Evolutionary conservation across 2,329 filamentous ascomycete species (phyloP).

Genomic region (Grosmannia huntii): DNA sequence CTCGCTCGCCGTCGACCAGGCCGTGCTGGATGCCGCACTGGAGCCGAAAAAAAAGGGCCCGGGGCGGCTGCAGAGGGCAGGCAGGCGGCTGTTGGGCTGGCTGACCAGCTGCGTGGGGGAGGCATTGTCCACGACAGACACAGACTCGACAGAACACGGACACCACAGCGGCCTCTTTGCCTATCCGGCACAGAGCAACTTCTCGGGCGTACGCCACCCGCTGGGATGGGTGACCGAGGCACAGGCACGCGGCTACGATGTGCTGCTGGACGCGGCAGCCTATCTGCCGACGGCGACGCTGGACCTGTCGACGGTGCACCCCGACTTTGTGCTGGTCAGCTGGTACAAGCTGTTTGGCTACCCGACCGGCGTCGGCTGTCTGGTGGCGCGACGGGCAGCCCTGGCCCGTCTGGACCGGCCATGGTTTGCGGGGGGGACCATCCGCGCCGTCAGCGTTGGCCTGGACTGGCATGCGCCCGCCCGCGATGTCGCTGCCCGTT

Average conservation of each 20-base stretch:
- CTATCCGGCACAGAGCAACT: conserved; percentile 33
- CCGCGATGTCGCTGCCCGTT: conserved; percentile 17
- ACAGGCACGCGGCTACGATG: conserved; percentile 25
- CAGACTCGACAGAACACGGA: conserved; percentile 3
- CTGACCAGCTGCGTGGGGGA: no score
- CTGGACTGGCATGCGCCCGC: conserved; percentile 19
- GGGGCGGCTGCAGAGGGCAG: background rate
- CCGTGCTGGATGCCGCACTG: conserved; percentile 15
- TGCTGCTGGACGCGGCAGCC: conserved; percentile 27
- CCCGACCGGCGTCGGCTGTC: conserved; percentile 27
- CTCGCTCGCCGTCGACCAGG: conserved; percentile 18
- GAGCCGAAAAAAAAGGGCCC: background rate
- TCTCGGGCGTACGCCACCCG: conserved; percentile 28
- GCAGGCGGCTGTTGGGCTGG: background rate
- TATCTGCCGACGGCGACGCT: conserved; percentile 24
- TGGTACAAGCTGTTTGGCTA: conserved; percentile 31
- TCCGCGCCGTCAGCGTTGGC: conserved; percentile 20
- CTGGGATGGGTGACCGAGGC: conserved; percentile 23
- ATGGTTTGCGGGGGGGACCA: conserved; percentile 27
- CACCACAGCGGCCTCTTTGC: conserved; percentile 24
- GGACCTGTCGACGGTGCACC: conserved; percentile 21
- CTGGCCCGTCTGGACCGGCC: conserved; percentile 21
- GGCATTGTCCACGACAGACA: no score
- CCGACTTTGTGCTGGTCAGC: conserved; percentile 25
- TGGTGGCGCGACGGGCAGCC: conserved; percentile 21